Evolutionary conservation across 768 basidiomycete species (phyloP), one percentile per base, ranked within the genome.

Genomic region (Lentinus tigrinus): DNA sequence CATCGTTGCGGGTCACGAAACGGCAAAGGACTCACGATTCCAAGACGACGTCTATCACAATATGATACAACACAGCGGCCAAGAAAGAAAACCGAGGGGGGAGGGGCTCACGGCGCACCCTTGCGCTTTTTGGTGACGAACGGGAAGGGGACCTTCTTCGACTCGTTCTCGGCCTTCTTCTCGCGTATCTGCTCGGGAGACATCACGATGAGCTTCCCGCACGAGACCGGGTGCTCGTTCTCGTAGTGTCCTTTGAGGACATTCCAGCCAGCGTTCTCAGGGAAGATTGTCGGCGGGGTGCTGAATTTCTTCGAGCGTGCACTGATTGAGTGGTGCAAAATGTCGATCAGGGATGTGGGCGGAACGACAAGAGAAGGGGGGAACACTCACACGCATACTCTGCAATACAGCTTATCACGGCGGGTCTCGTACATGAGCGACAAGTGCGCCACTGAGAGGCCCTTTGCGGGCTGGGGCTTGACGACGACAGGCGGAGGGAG

Each of bases 331-430:
- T 23, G 43, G 2, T 27, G 38, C 3, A 17, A n/a, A 3, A 26
- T 7, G 38, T 7, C 9, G 10, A 21, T 5, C 11, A 6, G 27
- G 17, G 19, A 2, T 4, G 27, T 8, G 16, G 3, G 10, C n/a
- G 24, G n/a, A n/a, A 10, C 21, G 24, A 31, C 7, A 48, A 3
- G 56, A 21, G 23, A 38, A 39, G 21, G 44, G 21, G 23, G 13
- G 26, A n/a, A 14, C 4, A 67, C 65, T 36, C 52, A 63, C 65
- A 21, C 46, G 65, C 65, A 67, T 46, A 67, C 53, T 2, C 61
- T 56, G 40, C 65, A 67, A 17, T 36, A 26, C 47, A 62, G 48
- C 57, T 24, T 40, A 23, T 34, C 26, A 31, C 37, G 50, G 5
- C 10, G 16, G 19, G 47, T 62, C 27, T 61, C 44, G 61, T 64